phyloP scores from a whole-genome alignment of 805 yeast genomes.

The Ascoidea rubescens region DNA sequence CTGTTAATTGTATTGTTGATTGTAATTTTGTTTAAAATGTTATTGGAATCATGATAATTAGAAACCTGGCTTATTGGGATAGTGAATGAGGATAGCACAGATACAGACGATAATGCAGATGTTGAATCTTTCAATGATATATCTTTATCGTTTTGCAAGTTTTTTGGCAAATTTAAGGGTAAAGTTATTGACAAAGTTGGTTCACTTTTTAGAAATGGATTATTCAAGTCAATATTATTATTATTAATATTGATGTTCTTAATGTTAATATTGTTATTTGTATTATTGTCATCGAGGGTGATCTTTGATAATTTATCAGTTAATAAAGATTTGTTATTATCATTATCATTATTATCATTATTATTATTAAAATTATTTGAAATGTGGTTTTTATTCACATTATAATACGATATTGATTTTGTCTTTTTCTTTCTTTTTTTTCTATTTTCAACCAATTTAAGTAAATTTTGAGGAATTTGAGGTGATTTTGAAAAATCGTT shows the following conservation, averaged over 20 bases:
- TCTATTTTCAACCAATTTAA: constrained; percentile 38
- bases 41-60: neutral
- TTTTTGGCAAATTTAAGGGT: constrained; percentile 9
- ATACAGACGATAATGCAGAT: neutral
- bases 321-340: neutral
- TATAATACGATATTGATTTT: constrained; percentile 8
- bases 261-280: neutral
- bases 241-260: too few relatives aligned
- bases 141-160: constrained; percentile 1
- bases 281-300: neutral
- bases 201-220: constrained; percentile 3
- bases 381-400: constrained; percentile 15
- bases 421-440: constrained; percentile 17
- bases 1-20: too few relatives aligned
- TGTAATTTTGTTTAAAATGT: too few relatives aligned
- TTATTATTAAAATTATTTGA: constrained; percentile 14
- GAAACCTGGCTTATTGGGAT: too few relatives aligned
- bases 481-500: constrained; percentile 49
- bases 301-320: neutral
- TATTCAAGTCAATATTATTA: constrained; percentile 1
- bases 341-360: too few relatives aligned
- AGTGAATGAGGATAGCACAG: neutral
- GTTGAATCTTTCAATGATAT: too few relatives aligned
- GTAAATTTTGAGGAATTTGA: constrained; percentile 48
- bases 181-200: constrained; percentile 10